Evolutionary conservation across 305 asterid species (phyloP), one percentile per base, ranked within the genome.

Genomic region (Solanum hybrid): DNA sequence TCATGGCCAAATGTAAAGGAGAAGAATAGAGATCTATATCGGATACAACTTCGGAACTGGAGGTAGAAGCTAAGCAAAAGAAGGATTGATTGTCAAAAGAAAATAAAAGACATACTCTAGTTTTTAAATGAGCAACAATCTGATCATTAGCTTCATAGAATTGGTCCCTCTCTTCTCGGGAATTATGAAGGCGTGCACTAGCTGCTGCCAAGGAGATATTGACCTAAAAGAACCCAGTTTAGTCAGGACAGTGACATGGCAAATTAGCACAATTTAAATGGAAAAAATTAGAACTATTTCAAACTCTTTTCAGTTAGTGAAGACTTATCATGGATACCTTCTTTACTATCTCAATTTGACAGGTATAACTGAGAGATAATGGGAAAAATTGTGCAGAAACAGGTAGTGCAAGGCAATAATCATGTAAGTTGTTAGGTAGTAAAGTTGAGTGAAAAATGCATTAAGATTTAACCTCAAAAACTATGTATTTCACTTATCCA

Each of bases 91-190:
- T 39, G 61, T 22, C 29, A 14, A 37, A 26, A 71, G 39, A 31
- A 87, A 86, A 73, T 64, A 73, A 77, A 75, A 90, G 51, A 37
- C 92, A 93, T 73, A 97, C 99, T 98, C 95, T 97, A 74, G 97
- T 92, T 92, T 95, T 97, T 83, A 98, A 90, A 92, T 95, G 98
- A 87, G 99, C 92, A 92, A 98, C 97, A 92, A 98, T 93, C 92
- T 97, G 96, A 93, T 97, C 98, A 92, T 98, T 98, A 90, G 99
- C 99, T 74, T 98, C 99, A 90, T 95, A 97, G 93, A 98, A 98
- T 89, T 98, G 99, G 90, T 95, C 98, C 93, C 98, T 95, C 92
- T 97, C 99, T 90, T 97, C 99, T 86, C 84, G 93, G 90, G 79
- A 95, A 89, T 96, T 96, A 90, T 90, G 98, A 89, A 96, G 97